Evolutionary conservation across 169 alveolate species (phyloP), one percentile per base, ranked within the genome.

Genomic region (Plasmodium gallinaceum): DNA sequence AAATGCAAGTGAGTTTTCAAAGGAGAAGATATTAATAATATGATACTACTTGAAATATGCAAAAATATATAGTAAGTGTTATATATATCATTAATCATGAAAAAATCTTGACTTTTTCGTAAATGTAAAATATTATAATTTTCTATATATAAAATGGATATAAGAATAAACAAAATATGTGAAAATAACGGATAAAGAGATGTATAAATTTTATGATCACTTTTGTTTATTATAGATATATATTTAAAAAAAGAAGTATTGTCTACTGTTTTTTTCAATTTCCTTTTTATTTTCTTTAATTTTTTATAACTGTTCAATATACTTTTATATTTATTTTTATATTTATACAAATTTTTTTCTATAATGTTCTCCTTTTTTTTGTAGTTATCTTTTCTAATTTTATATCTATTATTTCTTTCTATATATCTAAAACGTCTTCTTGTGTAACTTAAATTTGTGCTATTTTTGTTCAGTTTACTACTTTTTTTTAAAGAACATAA

Each of bases 91-190:
- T 52, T 54, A 48, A 62, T 83, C 73, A 83, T 52, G 26, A 52
- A 83, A 22, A 68, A 83, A 24, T 83, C 83, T 37, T 54, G 83
- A 32, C n/a, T 54, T 71, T 83, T 83, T 58, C 45, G 24, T 54
- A 83, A 39, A 83, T 83, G 61, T 37, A 83, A 66, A 83, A 83
- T 83, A 66, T 83, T 83, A 60, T 83, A 83, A 57, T 83, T 83
- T 83, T 83, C 91, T n/a, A 83, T 54, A 61, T 83, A 72, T 62
- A 83, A 24, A 37, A 83, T 83, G 0, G 91, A 83, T 32, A 83
- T 48, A 20, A 83, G 83, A 18, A 68, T 54, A 62, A 83, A 83
- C 18, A 83, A 10, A 39, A 83, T 83, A 32, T 83, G 91, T 0
- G 91, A 71, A 83, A 46, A 83, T 5, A 48, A 66, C 0, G 71